These are phyloP conservation scores for Wickerhamiella domercqiae DNA, from an alignment of 805 yeast species.

Conservation along the genomic window DNA sequence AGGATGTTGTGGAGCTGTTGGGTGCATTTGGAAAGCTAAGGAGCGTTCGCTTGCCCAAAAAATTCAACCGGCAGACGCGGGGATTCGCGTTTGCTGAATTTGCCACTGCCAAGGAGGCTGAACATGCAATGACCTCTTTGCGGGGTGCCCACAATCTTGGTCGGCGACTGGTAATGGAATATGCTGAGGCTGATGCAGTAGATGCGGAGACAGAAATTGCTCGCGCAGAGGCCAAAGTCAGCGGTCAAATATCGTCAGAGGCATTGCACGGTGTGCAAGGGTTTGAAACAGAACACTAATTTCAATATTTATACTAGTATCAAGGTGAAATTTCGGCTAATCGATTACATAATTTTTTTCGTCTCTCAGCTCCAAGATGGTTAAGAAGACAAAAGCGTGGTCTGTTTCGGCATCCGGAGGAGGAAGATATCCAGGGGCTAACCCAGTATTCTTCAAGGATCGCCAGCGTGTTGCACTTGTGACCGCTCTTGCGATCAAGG, in stretches of 20 bases:
- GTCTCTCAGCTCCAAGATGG: too few species aligned
- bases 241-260: constrained; percentile 62
- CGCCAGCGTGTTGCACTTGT: constrained; percentile 23
- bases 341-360: too few species aligned
- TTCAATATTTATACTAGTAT: too few species aligned
- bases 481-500: constrained; percentile 25
- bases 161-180: constrained; percentile 84
- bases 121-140: constrained; percentile 80
- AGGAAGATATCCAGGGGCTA: constrained; percentile 24
- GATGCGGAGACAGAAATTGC: constrained; percentile 85
- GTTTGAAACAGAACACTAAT: too few species aligned
- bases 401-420: constrained; percentile 22
- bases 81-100: constrained; percentile 98
- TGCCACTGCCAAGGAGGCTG: constrained; percentile 76
- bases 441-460: constrained; percentile 25
- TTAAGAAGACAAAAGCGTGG: constrained; percentile 13
- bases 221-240: constrained; percentile 75
- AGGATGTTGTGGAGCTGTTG: constrained; percentile 82
- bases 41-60: constrained; percentile 90
- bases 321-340: not conserved
- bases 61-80: constrained; percentile 85
- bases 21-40: constrained; percentile 90
- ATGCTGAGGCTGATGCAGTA: constrained; percentile 66
- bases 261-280: too few species aligned
- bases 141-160: constrained; percentile 95